Base-by-base conservation (phyloP, 352 stramenopile genomes). In the Hyaloperonospora brassicae region DNA sequence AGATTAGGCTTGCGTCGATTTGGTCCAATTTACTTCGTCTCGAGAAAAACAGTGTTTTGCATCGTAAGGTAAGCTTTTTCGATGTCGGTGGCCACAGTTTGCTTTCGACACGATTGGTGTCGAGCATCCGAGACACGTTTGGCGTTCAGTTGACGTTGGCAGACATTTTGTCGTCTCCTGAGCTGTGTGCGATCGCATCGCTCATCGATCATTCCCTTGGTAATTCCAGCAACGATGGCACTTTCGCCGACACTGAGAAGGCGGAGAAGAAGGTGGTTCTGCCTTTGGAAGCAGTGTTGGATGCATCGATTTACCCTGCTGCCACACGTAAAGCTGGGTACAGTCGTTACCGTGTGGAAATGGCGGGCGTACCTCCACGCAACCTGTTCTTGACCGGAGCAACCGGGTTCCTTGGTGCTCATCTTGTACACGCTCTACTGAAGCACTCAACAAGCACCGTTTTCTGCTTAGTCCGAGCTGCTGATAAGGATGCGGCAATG, bases 401-500 rank as follows among this genome's bases (percentile, higher is more conserved):
- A n/a, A 97, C 89, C 13, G 89, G 89, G 12, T 97, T 95, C 53
- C 73, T 97, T 13, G 89, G 89, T 47, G 81, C 59, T 1, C 84
- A 95, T 55, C 61, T 97, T 36, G 68, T 97, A 6, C 72, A 89
- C 23, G 58, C 90, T 61, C 64, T 97, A 11, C 62, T 97, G 25
- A 76, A 75, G 23, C 62, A 82, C 44, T 78, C 79, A 12, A 79
- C 91, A 39, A 71, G 66, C 21, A 73, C 74, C 5, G 74, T 95
- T 5, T 92, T 91, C 55, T 95, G 87, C 39, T 60, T 97, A 27
- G 79, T 96, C 1, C 82, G 87, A 34, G 80, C 75, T 17, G 53
- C 57, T 0, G 66, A 83, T 47, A 70, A 73, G 46, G 68, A 80
- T 0, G 61, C 66, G 4, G 72, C 72, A 9, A 62, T 86, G 47